Conservation (phyloP, 495 filamentous ascomycete species). For the Xylaria palmicola region DNA sequence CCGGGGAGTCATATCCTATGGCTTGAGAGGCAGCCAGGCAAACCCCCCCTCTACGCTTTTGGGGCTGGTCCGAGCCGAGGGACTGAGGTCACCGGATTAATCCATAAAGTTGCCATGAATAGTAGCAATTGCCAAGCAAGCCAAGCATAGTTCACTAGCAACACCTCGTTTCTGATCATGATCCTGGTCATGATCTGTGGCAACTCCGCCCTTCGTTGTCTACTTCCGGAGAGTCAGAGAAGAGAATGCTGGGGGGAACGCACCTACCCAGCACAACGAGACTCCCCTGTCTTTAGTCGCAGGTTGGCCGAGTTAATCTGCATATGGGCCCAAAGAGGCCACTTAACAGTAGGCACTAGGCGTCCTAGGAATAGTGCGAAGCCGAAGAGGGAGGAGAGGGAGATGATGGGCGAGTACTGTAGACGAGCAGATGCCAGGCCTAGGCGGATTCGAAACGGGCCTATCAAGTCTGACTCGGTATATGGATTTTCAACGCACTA, state of each 20-base stretch:
- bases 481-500: neutral
- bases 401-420: neutral
- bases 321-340: no score
- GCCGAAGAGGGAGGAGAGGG: neutral
- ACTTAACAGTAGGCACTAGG: no score
- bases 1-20: neutral
- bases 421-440: neutral
- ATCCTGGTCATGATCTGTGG: neutral
- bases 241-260: neutral
- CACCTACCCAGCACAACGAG: neutral
- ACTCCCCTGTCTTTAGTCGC: neutral
- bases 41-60: neutral
- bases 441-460: neutral
- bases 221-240: neutral
- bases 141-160: neutral
- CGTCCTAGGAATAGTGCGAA: neutral
- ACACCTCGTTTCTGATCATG: neutral
- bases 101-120: constrained; percentile 2
- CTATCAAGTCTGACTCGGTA: neutral
- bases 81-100: neutral
- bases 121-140: neutral
- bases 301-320: neutral
- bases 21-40: neutral
- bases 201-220: neutral
- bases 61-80: neutral